These are phyloP conservation scores for Phascolomyces articulosus DNA, from an alignment of 371 early-diverging fungal genomes.

Conservation along the genomic window DNA sequence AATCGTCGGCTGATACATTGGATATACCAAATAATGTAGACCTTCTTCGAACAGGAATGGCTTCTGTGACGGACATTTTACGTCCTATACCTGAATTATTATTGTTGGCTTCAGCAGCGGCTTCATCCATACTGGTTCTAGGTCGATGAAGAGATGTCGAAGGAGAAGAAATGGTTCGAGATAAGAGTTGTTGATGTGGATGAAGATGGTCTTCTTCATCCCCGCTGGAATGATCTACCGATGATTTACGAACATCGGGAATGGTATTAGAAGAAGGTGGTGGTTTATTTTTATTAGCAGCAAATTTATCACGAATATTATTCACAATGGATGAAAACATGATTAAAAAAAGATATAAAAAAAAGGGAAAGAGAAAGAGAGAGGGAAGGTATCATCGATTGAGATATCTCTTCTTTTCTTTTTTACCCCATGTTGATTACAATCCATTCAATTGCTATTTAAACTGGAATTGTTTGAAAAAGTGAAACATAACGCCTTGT, in stretches of 20 bases:
- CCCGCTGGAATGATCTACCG: background rate
- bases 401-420: too few species aligned
- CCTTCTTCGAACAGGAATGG: background rate
- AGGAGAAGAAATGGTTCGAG: background rate
- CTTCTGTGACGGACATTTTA: background rate
- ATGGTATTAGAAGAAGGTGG: background rate
- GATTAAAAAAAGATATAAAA: background rate
- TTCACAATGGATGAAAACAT: background rate
- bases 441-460: too few species aligned
- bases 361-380: background rate
- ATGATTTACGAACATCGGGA: background rate
- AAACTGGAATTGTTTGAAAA: background rate
- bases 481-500: background rate
- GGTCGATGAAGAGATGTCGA: background rate
- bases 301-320: conserved; percentile 2
- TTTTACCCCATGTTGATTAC: background rate
- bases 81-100: too few species aligned
- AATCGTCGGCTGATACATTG: conserved; percentile 42
- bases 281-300: background rate
- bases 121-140: background rate
- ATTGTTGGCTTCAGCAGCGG: background rate
- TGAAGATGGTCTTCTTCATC: background rate
- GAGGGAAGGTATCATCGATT: background rate
- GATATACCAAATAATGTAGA: conserved; percentile 44
- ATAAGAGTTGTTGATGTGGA: background rate